These are phyloP conservation scores for Panicum virgatum DNA, from an alignment of 202 grass and related monocot genomes.

Conservation along the genomic window DNA sequence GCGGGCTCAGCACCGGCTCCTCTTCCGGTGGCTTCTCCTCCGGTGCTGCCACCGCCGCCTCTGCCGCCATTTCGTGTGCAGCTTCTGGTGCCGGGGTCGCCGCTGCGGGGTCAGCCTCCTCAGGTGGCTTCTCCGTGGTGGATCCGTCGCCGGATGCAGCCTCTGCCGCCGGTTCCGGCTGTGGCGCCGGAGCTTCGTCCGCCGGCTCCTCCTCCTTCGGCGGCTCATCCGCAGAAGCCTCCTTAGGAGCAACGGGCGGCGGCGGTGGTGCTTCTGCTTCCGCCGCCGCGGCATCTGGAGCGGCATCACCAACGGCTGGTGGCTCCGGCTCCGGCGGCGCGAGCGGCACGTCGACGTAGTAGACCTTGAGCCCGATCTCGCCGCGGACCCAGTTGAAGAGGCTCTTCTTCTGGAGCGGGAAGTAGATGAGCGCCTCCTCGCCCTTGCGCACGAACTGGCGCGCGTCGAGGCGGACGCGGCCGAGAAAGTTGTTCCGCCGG, in stretches of 20 bases:
- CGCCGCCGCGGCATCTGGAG: neutral
- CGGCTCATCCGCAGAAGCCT: neutral
- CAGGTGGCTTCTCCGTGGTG: conserved; percentile 1
- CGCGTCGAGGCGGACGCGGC: conserved; percentile 73
- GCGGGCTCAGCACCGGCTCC: neutral
- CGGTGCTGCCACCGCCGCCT: conserved; percentile 22
- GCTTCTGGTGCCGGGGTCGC: conserved; percentile 21
- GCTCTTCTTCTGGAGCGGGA: conserved; percentile 83
- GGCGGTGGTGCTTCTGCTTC: neutral
- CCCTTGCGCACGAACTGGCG: conserved; percentile 77
- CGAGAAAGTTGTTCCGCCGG: conserved; percentile 77
- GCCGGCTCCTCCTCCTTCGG: conserved; percentile 13
- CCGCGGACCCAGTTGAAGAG: conserved; percentile 83
- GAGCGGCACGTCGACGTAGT: conserved; percentile 67
- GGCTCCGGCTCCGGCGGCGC: conserved; percentile 18
- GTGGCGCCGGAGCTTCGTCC: neutral
- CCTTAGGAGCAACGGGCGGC: neutral
- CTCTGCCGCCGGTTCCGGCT: neutral
- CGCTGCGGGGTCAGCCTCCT: neutral
- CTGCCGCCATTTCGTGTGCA: neutral
- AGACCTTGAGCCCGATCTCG: conserved; percentile 77
- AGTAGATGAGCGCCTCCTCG: conserved; percentile 88
- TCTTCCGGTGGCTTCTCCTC: conserved; percentile 28
- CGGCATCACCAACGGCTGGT: conserved; percentile 2
- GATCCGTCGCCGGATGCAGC: neutral